phyloP scores from a whole-genome alignment of 495 filamentous ascomycete genomes.

The Apiosordaria backusii region DNA sequence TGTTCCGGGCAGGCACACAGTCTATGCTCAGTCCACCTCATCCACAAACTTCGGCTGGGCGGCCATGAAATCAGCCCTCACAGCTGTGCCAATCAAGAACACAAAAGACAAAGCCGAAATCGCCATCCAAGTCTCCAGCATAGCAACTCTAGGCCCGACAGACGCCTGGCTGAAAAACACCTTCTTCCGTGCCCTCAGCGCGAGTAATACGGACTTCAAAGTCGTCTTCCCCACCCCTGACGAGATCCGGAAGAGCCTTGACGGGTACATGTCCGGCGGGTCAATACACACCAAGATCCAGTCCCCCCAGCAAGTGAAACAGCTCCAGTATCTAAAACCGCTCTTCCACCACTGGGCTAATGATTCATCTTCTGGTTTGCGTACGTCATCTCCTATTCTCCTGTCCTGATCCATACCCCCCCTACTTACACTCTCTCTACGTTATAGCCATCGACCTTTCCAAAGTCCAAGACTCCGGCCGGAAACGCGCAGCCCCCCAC shows the following conservation, averaged over 20 bases:
- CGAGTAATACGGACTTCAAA: slow-evolving; percentile 34
- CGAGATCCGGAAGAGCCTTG: slow-evolving; percentile 73
- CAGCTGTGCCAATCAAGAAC: slow-evolving; percentile 42
- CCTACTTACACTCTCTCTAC: no score
- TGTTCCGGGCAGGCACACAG: slow-evolving; percentile 62
- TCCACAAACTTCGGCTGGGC: slow-evolving; percentile 71
- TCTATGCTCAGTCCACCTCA: slow-evolving; percentile 31
- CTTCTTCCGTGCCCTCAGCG: slow-evolving; percentile 56
- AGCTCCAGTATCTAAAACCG: slow-evolving; percentile 69
- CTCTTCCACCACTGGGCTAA: slow-evolving; percentile 69
- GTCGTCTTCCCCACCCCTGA: slow-evolving; percentile 78
- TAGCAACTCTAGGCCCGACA: slow-evolving; percentile 71
- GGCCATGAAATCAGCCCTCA: slow-evolving; percentile 59
- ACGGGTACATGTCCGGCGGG: slow-evolving; percentile 72
- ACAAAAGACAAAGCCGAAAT: slow-evolving; percentile 49
- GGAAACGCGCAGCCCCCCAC: slow-evolving; percentile 81
- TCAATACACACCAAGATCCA: slow-evolving; percentile 81
- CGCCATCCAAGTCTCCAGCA: slow-evolving; percentile 74
- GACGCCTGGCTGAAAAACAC: slow-evolving; percentile 70
- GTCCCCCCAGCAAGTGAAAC: slow-evolving; percentile 63
- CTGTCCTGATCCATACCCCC: neutral
- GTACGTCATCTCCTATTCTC: neutral
- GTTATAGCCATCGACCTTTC: neutral
- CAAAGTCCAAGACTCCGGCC: slow-evolving; percentile 42
- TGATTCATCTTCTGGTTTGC: slow-evolving; percentile 22